Base-by-base conservation (phyloP, 257 asterid species). In the Verbena officinalis region DNA sequence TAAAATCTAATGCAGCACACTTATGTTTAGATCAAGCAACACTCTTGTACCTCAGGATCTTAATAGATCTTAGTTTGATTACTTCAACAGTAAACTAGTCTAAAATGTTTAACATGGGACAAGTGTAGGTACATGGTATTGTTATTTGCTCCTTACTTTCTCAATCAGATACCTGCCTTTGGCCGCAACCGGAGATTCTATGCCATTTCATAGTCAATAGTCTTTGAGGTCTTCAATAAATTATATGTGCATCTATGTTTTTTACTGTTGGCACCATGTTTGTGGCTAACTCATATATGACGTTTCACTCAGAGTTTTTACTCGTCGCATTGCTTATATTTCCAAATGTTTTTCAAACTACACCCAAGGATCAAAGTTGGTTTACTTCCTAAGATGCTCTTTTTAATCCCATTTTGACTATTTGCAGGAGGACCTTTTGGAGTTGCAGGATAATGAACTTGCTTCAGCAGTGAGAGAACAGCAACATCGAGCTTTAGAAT, bases 391-490 rank as follows among this genome's bases (percentile, higher is more conserved):
- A 51, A 64, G 56, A 64, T 67, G 57, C 19, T 39, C 21, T 39
- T 21, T 62, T 71, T 52, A 48, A 63, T 59, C 64, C 61, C 64
- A 62, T 67, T 56, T 66, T 17, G 36, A 70, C 71, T 52, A 61
- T 55, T 22, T 68, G 74, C 69, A 93, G 99, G 97, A 90, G 78
- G 95, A 90, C 80, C 99, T 93, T 61, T 51, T 77, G 80, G 99
- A 86, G 83, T 70, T 93, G 83, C 99, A 93, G 78, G 97, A 93
- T 77, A 71, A 78, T 70, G 80, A 84, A 66, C 96, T 93, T 81
- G 97, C 99, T 77, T 75, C 84, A 12, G 73, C 77, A 7, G 60
- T 90, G 74, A 84, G 88, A 80, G 81, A 78, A 45, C 95, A 93
- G 71, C 89, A 86, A 77, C 76, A 73, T 0, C 85, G 99, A 53